Base-by-base conservation (phyloP, 768 basidiomycete genomes). In the Dendrothele bispora region DNA sequence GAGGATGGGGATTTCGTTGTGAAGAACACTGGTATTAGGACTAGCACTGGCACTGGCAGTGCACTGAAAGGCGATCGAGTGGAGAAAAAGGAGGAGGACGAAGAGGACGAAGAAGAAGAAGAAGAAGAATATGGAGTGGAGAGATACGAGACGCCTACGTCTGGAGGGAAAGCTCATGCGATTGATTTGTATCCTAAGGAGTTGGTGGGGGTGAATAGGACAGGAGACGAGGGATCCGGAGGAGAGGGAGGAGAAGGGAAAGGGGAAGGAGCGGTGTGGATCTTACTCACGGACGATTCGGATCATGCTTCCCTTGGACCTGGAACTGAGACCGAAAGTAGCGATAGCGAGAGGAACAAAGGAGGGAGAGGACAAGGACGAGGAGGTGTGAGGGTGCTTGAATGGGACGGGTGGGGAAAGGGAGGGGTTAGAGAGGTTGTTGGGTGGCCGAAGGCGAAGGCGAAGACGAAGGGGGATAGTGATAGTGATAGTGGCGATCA, bases 131-230 rank as follows among this genome's bases (percentile, higher is more conserved):
- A 25, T 37, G 57, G 63, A 21, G 62, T 62, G 14, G 64, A 72
- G 42, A 59, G 71, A 18, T 73, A 64, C 51, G 66, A 79, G 49
- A 77, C 77, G 0, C 64, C 67, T 1, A 79, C 77, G 1, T 72
- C 73, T 0, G 75, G 75, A 11, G 77, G 79, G 2, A 78, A 74
- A 61, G 79, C 79, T 11, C 72, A 79, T 46, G 79, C 77, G 3
- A 63, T 79, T 8, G 77, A 79, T 46, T 46, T 79, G 5, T 51
- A 66, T 5, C 46, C 64, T 5, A 75, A 75, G 51, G 52, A 43
- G 44, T 28, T 18, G 20, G 7, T n/a, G n/a, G 18, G 38, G 17
- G 15, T 46, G 30, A 3, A 20, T 6, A 28, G 25, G 12, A 39
- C 47, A 11, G 53, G 43, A 8, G 44, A 32, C 46, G 59, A 60